Percentiles rank a stretch among this genome's conserved stretches.
These are phyloP conservation scores for Neopestalotiopsis clavispora DNA, from an alignment of 2,329 filamentous ascomycete genomes.

Conservation along the genomic window DNA sequence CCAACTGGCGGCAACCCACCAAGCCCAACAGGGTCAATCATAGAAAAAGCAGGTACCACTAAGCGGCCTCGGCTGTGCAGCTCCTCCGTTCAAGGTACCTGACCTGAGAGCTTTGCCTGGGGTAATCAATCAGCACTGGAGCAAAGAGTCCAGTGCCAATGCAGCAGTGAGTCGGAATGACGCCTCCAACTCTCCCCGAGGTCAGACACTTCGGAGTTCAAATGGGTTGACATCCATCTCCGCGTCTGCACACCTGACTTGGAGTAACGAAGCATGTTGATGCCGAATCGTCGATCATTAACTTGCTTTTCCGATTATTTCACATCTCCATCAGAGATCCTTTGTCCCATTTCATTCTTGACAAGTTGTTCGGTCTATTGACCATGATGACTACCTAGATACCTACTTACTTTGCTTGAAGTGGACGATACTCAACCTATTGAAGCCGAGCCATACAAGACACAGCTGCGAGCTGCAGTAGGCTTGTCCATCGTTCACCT, in stretches of 20 bases:
- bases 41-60: conserved; percentile 14
- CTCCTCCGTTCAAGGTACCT: neutral
- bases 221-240: too few species aligned
- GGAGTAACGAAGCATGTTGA: neutral
- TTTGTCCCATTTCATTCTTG: too few species aligned
- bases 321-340: neutral
- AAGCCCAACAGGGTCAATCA: conserved; percentile 3
- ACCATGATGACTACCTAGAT: too few species aligned
- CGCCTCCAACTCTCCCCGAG: neutral
- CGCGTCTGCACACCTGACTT: neutral
- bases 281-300: neutral
- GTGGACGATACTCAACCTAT: too few species aligned
- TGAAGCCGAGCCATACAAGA: too few species aligned
- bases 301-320: neutral
- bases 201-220: neutral
- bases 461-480: too few species aligned
- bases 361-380: too few species aligned
- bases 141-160: neutral
- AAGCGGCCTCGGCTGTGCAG: neutral
- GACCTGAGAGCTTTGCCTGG: neutral
- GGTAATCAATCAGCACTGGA: neutral
- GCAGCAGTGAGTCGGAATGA: neutral
- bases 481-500: neutral
- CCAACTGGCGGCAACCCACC: conserved; percentile 7
- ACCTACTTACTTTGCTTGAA: too few species aligned